Base-by-base conservation (phyloP, 176 grass and related monocot species). In the Oryza australiensis region DNA sequence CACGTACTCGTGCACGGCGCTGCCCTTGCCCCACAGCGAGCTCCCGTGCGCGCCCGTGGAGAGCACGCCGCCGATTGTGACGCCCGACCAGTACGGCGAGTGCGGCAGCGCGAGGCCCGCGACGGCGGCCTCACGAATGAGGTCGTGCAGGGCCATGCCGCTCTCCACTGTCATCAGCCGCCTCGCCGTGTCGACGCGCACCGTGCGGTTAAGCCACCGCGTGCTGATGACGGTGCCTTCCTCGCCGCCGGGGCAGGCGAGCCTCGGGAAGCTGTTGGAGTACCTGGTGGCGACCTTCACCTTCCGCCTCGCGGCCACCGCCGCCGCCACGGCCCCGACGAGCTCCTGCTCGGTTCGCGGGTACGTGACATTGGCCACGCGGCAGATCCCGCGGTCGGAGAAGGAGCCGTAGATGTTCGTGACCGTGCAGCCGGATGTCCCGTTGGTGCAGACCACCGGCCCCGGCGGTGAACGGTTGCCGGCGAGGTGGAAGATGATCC, bases 1-100 rank as follows among this genome's bases (percentile, higher is more conserved):
- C 26, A 94, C 92, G 70, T 91, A 91, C 76, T 94, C 92, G 16
- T 94, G 92, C 41, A 94, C 89, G 46, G 89, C 86, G 70, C 88
- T 77, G 4, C 92, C 92, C 64, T 91, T 91, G 0, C 86, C 92
- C 83, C 80, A 72, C 16, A 89, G 24, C 7, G 86, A 92, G 74
- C 90, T 92, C 16, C 90, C 90, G 20, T 92, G 90, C 11, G 90
- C 86, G 33, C 90, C 90, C 40, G 92, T 94, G 1, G 81, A 37
- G 0, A 94, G 79, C 23, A 91, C 27, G 11, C 92, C 88, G 7
- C 92, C 92, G 37, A 94, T 33, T 27, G 92, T 94, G 62, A 94
- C 1, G 2, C 86, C 92, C 13, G 49, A 64, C 89, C 89, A 91
- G 83, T 94, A 91, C 10, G 92, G 92, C 22, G 89, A 82, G 81